These are phyloP conservation scores for Pythium myriotylum DNA, from an alignment of 352 stramenopile genomes.

Conservation along the genomic window DNA sequence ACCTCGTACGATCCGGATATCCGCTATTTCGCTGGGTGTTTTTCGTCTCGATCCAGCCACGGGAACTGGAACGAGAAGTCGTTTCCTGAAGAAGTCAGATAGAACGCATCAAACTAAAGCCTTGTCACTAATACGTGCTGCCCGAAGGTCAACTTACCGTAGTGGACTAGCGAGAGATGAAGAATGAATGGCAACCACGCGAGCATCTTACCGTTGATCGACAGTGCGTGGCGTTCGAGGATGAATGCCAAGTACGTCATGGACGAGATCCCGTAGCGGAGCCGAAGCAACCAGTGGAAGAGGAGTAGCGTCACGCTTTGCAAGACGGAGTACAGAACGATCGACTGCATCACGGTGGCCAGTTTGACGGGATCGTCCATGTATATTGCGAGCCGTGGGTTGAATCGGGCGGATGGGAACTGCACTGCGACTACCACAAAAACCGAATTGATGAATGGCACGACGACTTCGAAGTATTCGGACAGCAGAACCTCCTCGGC, in stretches of 20 bases:
- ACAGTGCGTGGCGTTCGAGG: constrained; percentile 21
- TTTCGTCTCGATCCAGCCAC: too few species aligned
- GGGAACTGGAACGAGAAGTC: not conserved
- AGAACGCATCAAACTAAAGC: not conserved
- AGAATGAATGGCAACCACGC: constrained; percentile 23
- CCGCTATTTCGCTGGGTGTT: not conserved
- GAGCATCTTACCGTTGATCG: constrained; percentile 20
- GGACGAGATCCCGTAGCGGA: constrained; percentile 19
- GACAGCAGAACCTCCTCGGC: constrained; percentile 16
- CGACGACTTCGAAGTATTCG: constrained; percentile 29
- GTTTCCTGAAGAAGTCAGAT: not conserved
- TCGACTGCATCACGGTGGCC: not conserved
- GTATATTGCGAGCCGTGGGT: constrained; percentile 3
- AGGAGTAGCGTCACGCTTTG: constrained; percentile 12
- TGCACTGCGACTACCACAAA: constrained; percentile 8
- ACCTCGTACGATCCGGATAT: not conserved
- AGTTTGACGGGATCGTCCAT: not conserved
- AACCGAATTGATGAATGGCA: constrained; percentile 22
- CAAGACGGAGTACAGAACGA: constrained; percentile 16
- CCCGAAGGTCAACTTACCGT: constrained; percentile 9
- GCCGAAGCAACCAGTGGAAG: constrained; percentile 17
- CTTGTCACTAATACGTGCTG: not conserved
- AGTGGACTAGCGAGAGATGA: constrained; percentile 21
- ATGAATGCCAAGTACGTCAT: constrained; percentile 22
- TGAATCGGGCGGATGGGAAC: constrained; percentile 18